Evolutionary conservation across 2,329 filamentous ascomycete species (phyloP).

Genomic region (Cytospora schulzeri): DNA sequence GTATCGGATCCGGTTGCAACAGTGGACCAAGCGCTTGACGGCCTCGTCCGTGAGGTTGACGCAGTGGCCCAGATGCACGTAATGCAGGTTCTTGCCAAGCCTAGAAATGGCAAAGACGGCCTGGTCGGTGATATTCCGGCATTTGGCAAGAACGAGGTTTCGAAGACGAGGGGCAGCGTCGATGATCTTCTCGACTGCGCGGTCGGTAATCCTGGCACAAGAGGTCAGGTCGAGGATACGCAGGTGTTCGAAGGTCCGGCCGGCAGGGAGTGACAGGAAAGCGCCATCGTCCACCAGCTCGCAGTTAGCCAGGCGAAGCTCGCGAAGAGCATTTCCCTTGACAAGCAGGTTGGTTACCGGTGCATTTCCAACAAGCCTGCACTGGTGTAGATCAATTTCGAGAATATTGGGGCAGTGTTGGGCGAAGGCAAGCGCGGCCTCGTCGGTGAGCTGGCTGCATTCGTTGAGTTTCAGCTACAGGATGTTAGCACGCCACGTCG

Average conservation of each 20-base stretch:
- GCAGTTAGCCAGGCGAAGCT: slow-evolving; percentile 85
- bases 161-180: slow-evolving; percentile 82
- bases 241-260: slow-evolving; percentile 78
- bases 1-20: slow-evolving; percentile 92
- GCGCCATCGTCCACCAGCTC: slow-evolving; percentile 83
- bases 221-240: slow-evolving; percentile 93
- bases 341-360: slow-evolving; percentile 81
- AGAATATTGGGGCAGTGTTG: slow-evolving; percentile 88
- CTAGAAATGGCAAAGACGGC: slow-evolving; percentile 85
- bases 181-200: slow-evolving; percentile 86
- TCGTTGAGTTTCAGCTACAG: slow-evolving; percentile 88
- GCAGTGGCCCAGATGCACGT: slow-evolving; percentile 94
- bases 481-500: background rate
- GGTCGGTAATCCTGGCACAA: slow-evolving; percentile 80
- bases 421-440: slow-evolving; percentile 82
- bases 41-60: slow-evolving; percentile 86
- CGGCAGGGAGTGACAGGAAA: slow-evolving; percentile 74
- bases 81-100: slow-evolving; percentile 94
- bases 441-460: slow-evolving; percentile 81
- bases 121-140: slow-evolving; percentile 85
- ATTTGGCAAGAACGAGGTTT: slow-evolving; percentile 93
- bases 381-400: slow-evolving; percentile 93
- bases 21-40: slow-evolving; percentile 79
- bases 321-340: slow-evolving; percentile 80
- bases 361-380: slow-evolving; percentile 76